These are phyloP conservation scores for Malassezia vespertilionis DNA, from an alignment of 1,284 basidiomycete species.

Conservation along the genomic window DNA sequence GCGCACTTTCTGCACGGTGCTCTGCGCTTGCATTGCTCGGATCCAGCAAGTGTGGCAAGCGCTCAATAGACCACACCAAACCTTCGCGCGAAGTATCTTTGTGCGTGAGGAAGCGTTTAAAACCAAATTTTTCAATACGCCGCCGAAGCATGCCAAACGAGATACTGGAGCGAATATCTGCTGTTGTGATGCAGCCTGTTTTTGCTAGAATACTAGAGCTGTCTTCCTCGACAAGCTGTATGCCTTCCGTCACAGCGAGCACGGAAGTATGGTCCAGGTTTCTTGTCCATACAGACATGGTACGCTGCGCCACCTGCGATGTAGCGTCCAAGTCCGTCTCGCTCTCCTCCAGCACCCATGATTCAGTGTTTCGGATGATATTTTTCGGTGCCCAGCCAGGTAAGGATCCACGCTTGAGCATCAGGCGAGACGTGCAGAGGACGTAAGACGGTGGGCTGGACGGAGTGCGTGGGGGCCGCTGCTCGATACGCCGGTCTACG, in stretches of 20 bases:
- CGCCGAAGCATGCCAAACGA: conserved; percentile 29
- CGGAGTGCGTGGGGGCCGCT: conserved; percentile 18
- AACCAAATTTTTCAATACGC: conserved; percentile 45
- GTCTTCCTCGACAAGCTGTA: conserved; percentile 20
- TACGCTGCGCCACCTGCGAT: conserved; percentile 12
- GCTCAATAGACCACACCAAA: conserved; percentile 26
- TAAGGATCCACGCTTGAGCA: conserved; percentile 77
- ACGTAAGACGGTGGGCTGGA: conserved; percentile 54
- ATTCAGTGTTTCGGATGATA: conserved; percentile 52
- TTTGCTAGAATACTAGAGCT: background rate
- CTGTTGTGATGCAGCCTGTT: conserved; percentile 26
- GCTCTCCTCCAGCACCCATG: conserved; percentile 46
- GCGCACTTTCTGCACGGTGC: too few relatives aligned
- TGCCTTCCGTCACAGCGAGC: conserved; percentile 39
- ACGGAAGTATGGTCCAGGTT: conserved; percentile 44
- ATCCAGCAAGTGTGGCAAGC: conserved; percentile 8
- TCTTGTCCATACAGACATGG: conserved; percentile 43
- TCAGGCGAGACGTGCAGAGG: conserved; percentile 75
- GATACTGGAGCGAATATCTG: conserved; percentile 35
- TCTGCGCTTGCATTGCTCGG: background rate
- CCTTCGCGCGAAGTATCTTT: conserved; percentile 37
- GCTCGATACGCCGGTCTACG: conserved; percentile 57
- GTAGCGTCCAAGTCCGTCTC: conserved; percentile 38
- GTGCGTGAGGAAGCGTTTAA: conserved; percentile 42
- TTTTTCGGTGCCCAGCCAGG: conserved; percentile 81